A percentile compares a stretch with the other conserved stretches of the same genome.
These are phyloP conservation scores for Spiraea crenata DNA, from an alignment of 331 rosid genomes.

Conservation along the genomic window DNA sequence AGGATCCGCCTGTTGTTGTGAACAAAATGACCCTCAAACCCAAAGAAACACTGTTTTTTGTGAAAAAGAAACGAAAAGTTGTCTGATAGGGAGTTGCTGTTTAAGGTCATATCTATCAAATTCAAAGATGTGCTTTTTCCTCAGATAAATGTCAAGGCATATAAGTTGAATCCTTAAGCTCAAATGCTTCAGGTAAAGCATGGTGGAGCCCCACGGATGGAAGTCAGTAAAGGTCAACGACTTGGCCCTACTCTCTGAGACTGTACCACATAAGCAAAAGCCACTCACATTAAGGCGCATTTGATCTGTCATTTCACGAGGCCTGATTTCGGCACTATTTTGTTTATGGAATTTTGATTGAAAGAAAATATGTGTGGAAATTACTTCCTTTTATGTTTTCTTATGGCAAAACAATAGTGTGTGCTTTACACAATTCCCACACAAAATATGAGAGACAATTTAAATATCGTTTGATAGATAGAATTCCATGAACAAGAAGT, in stretches of 20 bases:
- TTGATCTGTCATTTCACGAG: not conserved
- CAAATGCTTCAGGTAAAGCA: slow-evolving; percentile 11
- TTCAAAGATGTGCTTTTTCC: not conserved
- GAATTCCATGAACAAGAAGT: slow-evolving; percentile 55
- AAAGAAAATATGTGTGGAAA: too few relatives aligned
- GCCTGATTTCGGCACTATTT: too few relatives aligned
- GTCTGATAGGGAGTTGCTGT: not conserved
- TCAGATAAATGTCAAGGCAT: not conserved
- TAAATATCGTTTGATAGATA: not conserved
- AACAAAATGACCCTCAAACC: too few relatives aligned
- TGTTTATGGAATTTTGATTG: too few relatives aligned
- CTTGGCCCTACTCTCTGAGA: not conserved
- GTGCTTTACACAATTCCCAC: too few relatives aligned
- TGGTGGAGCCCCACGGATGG: not conserved
- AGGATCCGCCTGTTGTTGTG: too few relatives aligned
- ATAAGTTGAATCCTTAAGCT: slow-evolving; percentile 19
- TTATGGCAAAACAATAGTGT: too few relatives aligned
- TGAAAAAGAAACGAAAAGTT: too few relatives aligned
- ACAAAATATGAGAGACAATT: not conserved
- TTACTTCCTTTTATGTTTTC: too few relatives aligned
- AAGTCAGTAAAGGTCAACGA: not conserved
- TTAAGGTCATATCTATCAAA: not conserved
- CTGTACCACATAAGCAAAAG: not conserved
- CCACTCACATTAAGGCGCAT: not conserved
- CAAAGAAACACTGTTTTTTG: too few relatives aligned